These are phyloP conservation scores for Dysphania ambrosioides DNA, from an alignment of 148 eudicot genomes.

Conservation along the genomic window DNA sequence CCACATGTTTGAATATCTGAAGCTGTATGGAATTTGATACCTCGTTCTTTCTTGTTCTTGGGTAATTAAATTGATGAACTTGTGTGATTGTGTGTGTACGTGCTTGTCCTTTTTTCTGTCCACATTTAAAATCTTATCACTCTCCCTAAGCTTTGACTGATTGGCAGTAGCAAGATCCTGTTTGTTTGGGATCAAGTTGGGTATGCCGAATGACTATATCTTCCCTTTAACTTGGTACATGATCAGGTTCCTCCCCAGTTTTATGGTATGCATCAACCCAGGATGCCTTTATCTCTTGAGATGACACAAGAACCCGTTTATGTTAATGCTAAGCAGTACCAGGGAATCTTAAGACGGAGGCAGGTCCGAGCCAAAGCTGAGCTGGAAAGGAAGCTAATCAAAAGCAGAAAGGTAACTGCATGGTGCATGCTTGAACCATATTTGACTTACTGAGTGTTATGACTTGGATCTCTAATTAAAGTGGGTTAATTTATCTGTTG, in stretches of 20 bases:
- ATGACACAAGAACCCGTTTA: slow-evolving; percentile 88
- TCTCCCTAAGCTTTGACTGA: not conserved
- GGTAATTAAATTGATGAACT: too few species aligned
- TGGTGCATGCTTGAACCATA: not conserved
- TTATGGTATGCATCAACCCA: slow-evolving; percentile 66
- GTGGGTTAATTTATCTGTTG: not conserved
- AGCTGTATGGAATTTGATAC: too few species aligned
- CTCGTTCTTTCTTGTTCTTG: too few species aligned
- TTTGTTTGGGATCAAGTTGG: not conserved
- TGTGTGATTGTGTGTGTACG: too few species aligned
- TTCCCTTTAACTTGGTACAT: slow-evolving; percentile 2
- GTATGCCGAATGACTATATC: not conserved
- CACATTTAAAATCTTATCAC: too few species aligned
- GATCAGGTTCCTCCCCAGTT: slow-evolving; percentile 63
- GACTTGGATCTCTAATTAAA: not conserved
- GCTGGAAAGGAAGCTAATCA: slow-evolving; percentile 81
- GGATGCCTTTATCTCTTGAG: slow-evolving; percentile 88
- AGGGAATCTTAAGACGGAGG: slow-evolving; percentile 80
- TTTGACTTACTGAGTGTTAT: not conserved
- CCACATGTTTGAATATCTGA: too few species aligned
- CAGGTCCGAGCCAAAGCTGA: slow-evolving; percentile 96
- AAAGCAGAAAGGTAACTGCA: slow-evolving; percentile 64
- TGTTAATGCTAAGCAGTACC: slow-evolving; percentile 95
- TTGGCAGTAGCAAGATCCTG: not conserved
- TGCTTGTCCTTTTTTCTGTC: too few species aligned